Evolutionary conservation across 2,329 filamentous ascomycete species (phyloP), one percentile per base, ranked within the genome.

Genomic region (Cladophialophora chaetospira): DNA sequence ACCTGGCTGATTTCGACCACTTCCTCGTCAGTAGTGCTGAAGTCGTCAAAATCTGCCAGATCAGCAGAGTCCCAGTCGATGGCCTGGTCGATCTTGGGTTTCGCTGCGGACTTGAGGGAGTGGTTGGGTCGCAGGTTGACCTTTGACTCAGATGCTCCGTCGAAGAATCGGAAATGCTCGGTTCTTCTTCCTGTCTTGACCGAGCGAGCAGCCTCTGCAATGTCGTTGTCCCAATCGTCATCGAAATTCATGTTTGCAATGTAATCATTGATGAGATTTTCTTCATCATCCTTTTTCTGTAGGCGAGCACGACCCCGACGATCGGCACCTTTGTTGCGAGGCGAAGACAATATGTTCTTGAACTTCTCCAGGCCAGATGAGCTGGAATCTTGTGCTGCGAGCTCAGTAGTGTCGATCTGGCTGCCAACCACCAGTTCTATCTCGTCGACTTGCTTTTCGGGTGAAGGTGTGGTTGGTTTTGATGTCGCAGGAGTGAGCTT

Each of bases 201-300:
- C 5, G 66, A 40, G 10, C 36, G 48, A 17, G 36, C 36, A 80
- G 76, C 53, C 75, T 72, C 28, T 15, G 28, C 17, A 48, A 43
- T 15, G 31, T 57, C 57, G 10, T 65, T 55, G 43, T 67, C 63
- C 10, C 65, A 59, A 33, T 60, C 55, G 42, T 66, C 64, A n/a
- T 66, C 58, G 13, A 66, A 19, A 5, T 66, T 66, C 50, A 75
- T 69, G 45, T 75, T 74, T 19, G 67, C 70, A 52, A 90, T 86
- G 65, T 91, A 91, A 66, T 92, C 88, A 1, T 82, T 81, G 64
- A 86, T 73, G 38, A 85, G 75, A 1, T 78, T 81, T 35, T 85
- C 82, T 15, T 86, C 79, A 5, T 80, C 76, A 2, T 70, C 71
- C 25, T 25, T 31, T 40, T 10, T 51, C n/a, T 26, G 48, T 15